These are phyloP conservation scores for Geosiphon pyriformis DNA, from an alignment of 192 early-diverging fungal genomes.

Conservation along the genomic window DNA sequence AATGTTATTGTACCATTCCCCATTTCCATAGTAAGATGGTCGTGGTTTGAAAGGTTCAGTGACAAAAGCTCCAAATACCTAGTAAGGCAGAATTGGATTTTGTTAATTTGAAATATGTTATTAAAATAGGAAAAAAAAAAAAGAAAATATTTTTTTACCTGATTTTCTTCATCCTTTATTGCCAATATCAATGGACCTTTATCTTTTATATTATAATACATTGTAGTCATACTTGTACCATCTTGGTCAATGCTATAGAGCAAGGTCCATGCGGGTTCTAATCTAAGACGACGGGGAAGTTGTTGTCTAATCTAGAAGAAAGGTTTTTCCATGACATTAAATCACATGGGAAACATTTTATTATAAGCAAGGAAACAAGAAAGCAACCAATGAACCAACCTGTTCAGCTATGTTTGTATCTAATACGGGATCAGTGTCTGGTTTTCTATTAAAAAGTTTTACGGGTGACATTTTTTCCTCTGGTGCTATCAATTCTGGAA, in stretches of 20 bases:
- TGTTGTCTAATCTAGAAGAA: conserved; percentile 66
- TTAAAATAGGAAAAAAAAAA: background rate
- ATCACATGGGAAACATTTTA: too few relatives aligned
- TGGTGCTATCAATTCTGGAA: background rate
- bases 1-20: conserved; percentile 57
- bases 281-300: conserved; percentile 71
- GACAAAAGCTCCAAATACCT: conserved; percentile 78
- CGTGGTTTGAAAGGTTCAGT: conserved; percentile 59
- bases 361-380: too few relatives aligned
- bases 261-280: conserved; percentile 73
- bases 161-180: conserved; percentile 57
- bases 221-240: conserved; percentile 81
- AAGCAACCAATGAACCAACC: conserved; percentile 28
- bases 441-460: conserved; percentile 35
- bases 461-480: conserved; percentile 27
- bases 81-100: background rate
- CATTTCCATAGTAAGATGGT: conserved; percentile 73
- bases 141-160: conserved; percentile 32
- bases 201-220: conserved; percentile 59
- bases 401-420: conserved; percentile 40
- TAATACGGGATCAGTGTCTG: conserved; percentile 42
- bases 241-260: conserved; percentile 92
- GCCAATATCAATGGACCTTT: conserved; percentile 67
- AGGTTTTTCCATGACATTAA: too few relatives aligned
- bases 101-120: background rate